These are phyloP conservation scores for Karstenula rhodostoma DNA, from an alignment of 2,329 filamentous ascomycete species.

Conservation along the genomic window DNA sequence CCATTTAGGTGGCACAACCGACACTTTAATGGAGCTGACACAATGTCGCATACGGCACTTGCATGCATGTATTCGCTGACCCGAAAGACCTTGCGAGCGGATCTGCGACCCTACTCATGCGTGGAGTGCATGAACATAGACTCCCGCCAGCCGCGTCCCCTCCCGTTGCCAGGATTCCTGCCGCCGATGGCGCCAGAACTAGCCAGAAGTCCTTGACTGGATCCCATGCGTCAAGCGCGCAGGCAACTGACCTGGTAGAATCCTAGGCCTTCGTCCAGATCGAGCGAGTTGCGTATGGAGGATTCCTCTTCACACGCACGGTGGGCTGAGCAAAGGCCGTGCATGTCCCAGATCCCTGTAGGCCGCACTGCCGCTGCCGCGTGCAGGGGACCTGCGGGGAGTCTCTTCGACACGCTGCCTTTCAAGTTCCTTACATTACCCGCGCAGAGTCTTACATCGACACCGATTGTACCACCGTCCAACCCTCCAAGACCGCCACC, in stretches of 20 bases:
- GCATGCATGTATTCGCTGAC: neutral
- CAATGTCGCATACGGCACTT: neutral
- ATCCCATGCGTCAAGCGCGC: neutral
- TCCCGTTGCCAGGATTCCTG: conserved; percentile 5
- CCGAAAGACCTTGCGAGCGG: neutral
- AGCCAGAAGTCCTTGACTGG: neutral
- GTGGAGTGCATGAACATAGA: conserved; percentile 4
- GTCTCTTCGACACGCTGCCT: neutral
- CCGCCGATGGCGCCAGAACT: conserved; percentile 1
- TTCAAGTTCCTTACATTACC: neutral
- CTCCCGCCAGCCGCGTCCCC: neutral
- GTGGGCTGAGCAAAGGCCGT: conserved; percentile 6
- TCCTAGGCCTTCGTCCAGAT: neutral
- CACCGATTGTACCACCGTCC: neutral
- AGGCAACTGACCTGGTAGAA: neutral
- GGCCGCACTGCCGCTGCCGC: conserved; percentile 5
- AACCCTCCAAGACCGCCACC: neutral
- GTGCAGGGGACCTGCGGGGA: conserved; percentile 1
- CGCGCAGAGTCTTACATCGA: neutral
- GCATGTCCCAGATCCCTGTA: conserved; percentile 1
- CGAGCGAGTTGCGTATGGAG: conserved; percentile 1
- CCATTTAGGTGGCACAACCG: neutral
- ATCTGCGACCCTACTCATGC: conserved; percentile 4
- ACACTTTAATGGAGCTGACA: too few relatives aligned
- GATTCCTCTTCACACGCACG: neutral